A percentile compares a stretch with the other conserved stretches of the same genome.
phyloP scores from a whole-genome alignment of 2,329 filamentous ascomycete species.

The Ophiostoma quercus region DNA sequence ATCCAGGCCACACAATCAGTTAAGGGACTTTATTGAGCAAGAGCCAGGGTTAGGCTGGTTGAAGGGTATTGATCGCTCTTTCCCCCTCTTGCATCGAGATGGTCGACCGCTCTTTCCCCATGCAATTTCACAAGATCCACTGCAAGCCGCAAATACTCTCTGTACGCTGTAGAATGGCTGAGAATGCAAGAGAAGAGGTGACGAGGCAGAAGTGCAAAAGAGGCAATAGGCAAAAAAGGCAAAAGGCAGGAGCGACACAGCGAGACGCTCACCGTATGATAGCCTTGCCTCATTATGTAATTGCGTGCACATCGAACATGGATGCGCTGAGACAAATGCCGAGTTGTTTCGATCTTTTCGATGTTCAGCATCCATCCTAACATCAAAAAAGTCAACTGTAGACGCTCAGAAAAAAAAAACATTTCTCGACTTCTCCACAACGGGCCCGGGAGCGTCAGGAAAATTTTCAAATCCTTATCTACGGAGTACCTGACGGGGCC shows the following conservation, averaged over 20 bases:
- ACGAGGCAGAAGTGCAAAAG: background rate
- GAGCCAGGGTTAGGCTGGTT: too few species aligned
- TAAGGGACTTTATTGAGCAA: background rate
- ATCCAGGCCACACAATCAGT: background rate
- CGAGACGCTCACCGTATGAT: constrained; percentile 4
- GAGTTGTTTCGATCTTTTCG: background rate
- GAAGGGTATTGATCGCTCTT: background rate
- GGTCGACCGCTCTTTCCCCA: background rate
- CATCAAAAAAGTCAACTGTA: background rate
- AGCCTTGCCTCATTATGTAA: background rate
- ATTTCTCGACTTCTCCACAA: constrained; percentile 7
- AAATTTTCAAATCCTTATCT: background rate
- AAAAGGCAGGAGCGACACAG: background rate
- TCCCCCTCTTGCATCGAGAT: background rate
- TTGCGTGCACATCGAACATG: background rate
- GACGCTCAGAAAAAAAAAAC: background rate
- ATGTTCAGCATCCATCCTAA: background rate
- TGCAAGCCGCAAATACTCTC: background rate
- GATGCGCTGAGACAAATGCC: background rate
- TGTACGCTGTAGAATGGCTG: background rate
- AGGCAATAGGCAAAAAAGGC: background rate
- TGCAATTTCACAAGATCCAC: constrained; percentile 9
- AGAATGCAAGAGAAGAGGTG: constrained; percentile 3
- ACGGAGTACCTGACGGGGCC: background rate
- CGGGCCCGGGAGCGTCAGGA: constrained; percentile 11